Percentiles rank a stretch among this genome's conserved stretches.
Evolutionary conservation across 305 asterid genomes (phyloP).

Genomic region (Andrographis paniculata): DNA sequence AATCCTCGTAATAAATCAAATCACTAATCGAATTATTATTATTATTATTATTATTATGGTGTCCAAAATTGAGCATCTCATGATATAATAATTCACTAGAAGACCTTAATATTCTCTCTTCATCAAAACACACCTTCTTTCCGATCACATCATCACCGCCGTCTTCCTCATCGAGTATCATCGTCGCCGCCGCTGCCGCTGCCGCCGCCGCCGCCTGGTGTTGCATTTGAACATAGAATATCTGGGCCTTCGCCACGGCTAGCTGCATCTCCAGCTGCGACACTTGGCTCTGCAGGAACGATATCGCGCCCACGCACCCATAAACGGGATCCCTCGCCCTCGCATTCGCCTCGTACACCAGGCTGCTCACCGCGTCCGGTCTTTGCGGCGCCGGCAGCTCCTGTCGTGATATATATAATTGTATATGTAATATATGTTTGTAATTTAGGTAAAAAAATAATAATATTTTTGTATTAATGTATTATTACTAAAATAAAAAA

Average conservation of each 20-base stretch:
- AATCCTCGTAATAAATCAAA: too few species aligned
- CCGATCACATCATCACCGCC: background rate
- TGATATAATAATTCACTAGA: too few species aligned
- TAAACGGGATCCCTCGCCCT: slow-evolving; percentile 71
- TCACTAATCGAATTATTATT: too few species aligned
- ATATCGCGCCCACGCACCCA: slow-evolving; percentile 84
- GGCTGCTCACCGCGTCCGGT: slow-evolving; percentile 76
- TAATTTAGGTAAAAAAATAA: too few species aligned
- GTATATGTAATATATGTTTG: too few species aligned
- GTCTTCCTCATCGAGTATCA: background rate
- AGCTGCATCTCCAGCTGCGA: slow-evolving; percentile 69
- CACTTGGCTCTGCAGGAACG: slow-evolving; percentile 65
- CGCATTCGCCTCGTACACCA: slow-evolving; percentile 83
- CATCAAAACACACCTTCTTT: background rate
- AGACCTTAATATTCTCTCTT: too few species aligned
- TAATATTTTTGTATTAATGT: too few species aligned
- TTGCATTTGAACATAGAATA: slow-evolving; percentile 63
- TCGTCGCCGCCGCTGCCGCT: background rate
- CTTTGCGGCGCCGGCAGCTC: slow-evolving; percentile 69
- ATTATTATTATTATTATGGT: too few species aligned
- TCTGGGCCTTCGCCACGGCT: slow-evolving; percentile 57
- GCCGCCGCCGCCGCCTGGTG: slow-evolving; percentile 10
- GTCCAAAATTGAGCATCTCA: too few species aligned
- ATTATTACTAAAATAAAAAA: too few species aligned
- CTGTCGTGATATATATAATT: slow-evolving; percentile 18